phyloP scores from a whole-genome alignment of 306 rosid species.

The Hippophae rhamnoides region DNA sequence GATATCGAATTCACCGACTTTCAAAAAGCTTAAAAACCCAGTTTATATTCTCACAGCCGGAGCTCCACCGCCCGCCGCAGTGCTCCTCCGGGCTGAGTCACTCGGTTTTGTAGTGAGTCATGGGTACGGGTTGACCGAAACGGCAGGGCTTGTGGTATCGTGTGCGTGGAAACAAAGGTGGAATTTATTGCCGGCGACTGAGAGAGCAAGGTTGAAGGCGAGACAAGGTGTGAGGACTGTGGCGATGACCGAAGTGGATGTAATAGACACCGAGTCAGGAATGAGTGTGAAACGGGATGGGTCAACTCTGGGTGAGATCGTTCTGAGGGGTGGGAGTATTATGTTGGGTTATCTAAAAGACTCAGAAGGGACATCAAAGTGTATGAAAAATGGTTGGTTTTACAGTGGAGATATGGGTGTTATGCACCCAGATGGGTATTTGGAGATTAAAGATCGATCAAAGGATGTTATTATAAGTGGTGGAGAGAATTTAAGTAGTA shows the following conservation, averaged over 20 bases:
- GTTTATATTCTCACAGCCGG: constrained; percentile 59
- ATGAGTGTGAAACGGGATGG: constrained; percentile 46
- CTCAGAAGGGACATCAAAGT: constrained; percentile 25
- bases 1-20: constrained; percentile 32
- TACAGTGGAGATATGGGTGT: constrained; percentile 64
- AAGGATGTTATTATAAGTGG: constrained; percentile 74
- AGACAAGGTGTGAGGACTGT: constrained; percentile 58
- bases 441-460: constrained; percentile 59
- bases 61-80: constrained; percentile 52
- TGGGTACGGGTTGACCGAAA: constrained; percentile 61
- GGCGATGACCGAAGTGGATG: constrained; percentile 37
- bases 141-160: constrained; percentile 32
- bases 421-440: constrained; percentile 59
- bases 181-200: constrained; percentile 45
- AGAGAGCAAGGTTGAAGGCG: constrained; percentile 54
- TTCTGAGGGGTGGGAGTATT: constrained; percentile 32
- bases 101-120: constrained; percentile 49
- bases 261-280: constrained; percentile 26
- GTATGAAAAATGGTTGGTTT: constrained; percentile 49
- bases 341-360: constrained; percentile 69
- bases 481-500: constrained; percentile 76
- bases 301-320: constrained; percentile 38
- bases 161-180: constrained; percentile 63
- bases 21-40: constrained; percentile 19
- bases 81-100: constrained; percentile 39